phyloP scores from a whole-genome alignment of 306 rosid genomes.

The Cicer arietinum region DNA sequence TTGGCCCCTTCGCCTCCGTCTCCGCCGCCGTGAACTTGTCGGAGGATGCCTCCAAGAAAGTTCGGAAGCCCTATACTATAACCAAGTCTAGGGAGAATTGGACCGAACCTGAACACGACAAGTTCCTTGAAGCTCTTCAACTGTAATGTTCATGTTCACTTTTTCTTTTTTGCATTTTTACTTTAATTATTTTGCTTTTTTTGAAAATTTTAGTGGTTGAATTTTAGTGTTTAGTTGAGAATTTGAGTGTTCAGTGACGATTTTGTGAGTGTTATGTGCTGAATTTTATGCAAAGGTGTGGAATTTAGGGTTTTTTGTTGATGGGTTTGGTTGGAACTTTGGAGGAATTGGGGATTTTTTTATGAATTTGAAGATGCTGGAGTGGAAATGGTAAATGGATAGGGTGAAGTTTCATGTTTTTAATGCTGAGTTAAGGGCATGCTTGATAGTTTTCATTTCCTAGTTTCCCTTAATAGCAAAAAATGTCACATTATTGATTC shows the following conservation, averaged over 20 bases:
- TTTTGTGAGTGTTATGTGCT: not conserved
- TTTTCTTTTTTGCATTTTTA: no score
- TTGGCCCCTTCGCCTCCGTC: slow-evolving; percentile 56
- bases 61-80: slow-evolving; percentile 90
- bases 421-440: not conserved
- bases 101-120: slow-evolving; percentile 98
- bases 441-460: not conserved
- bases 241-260: not conserved
- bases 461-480: not conserved
- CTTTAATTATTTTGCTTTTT: not conserved
- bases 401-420: not conserved
- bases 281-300: slow-evolving; percentile 2
- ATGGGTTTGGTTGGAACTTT: slow-evolving; percentile 8
- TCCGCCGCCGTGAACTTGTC: slow-evolving; percentile 37
- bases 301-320: slow-evolving; percentile 17
- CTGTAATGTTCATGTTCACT: slow-evolving; percentile 48
- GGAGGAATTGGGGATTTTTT: not conserved
- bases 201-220: slow-evolving; percentile 2
- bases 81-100: slow-evolving; percentile 98
- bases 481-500: not conserved
- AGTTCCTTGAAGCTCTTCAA: slow-evolving; percentile 96
- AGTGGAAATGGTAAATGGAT: slow-evolving; percentile 16
- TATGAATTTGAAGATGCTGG: slow-evolving; percentile 8
- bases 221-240: slow-evolving; percentile 30
- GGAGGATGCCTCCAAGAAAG: slow-evolving; percentile 78